These are phyloP conservation scores for Citrullus colocynthis DNA, from an alignment of 306 rosid genomes.

Conservation along the genomic window DNA sequence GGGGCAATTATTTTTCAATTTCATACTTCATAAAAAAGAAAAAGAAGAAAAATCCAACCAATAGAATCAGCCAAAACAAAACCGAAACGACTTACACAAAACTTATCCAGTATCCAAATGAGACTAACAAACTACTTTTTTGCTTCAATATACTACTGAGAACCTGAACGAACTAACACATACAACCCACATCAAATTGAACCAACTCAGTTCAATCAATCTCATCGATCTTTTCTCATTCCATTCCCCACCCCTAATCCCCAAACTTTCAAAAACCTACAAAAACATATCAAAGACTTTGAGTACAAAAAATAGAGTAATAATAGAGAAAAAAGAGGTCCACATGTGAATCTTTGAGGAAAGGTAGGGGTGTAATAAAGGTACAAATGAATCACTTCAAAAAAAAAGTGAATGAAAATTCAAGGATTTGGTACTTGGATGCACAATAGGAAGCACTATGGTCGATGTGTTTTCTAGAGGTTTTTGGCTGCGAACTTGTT, in stretches of 20 bases:
- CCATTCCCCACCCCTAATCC: not conserved
- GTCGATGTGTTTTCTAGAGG: not conserved
- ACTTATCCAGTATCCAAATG: not conserved
- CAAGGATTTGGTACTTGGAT: not conserved
- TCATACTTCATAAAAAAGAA: not conserved
- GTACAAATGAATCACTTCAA: not conserved
- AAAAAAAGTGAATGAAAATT: not conserved
- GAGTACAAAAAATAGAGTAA: not conserved
- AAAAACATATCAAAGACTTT: not conserved
- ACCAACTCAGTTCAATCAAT: not conserved
- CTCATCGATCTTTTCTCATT: not conserved
- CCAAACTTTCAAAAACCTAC: not conserved
- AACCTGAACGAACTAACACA: not conserved
- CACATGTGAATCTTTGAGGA: not conserved
- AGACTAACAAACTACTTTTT: not conserved
- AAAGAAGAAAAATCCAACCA: not conserved
- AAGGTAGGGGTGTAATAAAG: not conserved
- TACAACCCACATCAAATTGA: not conserved
- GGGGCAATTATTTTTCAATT: not conserved
- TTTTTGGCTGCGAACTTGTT: not conserved
- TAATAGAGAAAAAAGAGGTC: not conserved
- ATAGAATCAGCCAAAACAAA: not conserved
- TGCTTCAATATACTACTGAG: not conserved
- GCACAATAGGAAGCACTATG: not conserved
- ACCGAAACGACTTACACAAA: not conserved